Evolutionary conservation across 1,284 basidiomycete species (phyloP), one percentile per base, ranked within the genome.

Genomic region (Takashimella tepidaria): DNA sequence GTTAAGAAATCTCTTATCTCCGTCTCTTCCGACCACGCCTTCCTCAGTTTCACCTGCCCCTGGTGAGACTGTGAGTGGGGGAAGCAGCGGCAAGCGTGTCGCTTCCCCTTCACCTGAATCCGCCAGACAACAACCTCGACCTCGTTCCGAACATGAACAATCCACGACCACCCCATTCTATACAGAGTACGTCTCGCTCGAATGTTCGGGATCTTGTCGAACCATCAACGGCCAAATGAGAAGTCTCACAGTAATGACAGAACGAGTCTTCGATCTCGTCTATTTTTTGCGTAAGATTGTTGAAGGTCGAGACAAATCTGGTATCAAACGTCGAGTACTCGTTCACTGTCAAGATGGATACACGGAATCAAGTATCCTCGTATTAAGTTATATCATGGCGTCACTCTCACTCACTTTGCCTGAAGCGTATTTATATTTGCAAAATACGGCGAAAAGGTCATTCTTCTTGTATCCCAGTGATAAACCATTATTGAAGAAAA

Each of bases 381-480:
- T 91, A 13, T 79, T 98, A 45, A 84, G 84, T 60, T 84, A 95
- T 63, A 78, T 97, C 60, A 98, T 98, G 93, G 84, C 86, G 40
- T 78, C 86, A 47, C 84, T 74, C 71, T 80, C 61, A 67, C 86
- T 72, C 26, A 72, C 80, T 45, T 81, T 97, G 11, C 88, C 92
- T 3, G 89, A 93, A 68, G 93, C 92, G 16, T 98, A 72, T 81
- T 81, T 78, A 81, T 87, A 80, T 77, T 83, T 77, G 68, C 81
- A 82, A 83, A 59, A 87, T 79, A 70, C 72, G 3, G 72, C 76
- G 41, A 70, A 79, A 25, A 73, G 82, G 31, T 79, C 77, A n/a
- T 98, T 98, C 79, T 98, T 96, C 65, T 89, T 98, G 48, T 97
- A 96, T 73, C 84, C 85, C 47, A 79, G 79, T 41, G 93, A 97